Base-by-base conservation (phyloP, 2,329 filamentous ascomycete genomes). In the Aspergillus hortae region DNA sequence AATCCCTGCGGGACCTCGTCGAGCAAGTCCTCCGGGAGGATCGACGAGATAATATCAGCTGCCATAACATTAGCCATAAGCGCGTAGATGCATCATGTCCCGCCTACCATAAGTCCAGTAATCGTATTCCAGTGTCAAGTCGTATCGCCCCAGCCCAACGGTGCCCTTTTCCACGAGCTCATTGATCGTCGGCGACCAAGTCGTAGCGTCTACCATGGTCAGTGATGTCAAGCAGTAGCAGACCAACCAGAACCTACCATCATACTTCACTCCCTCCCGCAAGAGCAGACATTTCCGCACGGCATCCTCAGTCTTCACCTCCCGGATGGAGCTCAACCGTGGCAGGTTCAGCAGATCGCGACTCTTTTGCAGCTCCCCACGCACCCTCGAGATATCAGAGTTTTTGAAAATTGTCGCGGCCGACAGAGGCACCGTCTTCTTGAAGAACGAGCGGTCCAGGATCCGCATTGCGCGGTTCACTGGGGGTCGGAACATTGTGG, bases 1-100 rank as follows among this genome's bases (percentile, higher is more conserved):
- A 95, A 97, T 45, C 91, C 90, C 30, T 84, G 83, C 2, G 92
- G 92, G 30, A 94, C 85, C 57, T 95, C 91, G 38, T 87, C 85
- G 59, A 91, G 84, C 21, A 88, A 79, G 44, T 90, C 86, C 58
- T 91, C 85, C 0, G 92, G 92, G 1, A 99, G 78, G 50, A 96
- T 83, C 3, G 90, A 84, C 45, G 78, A 78, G 66, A 96, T 89
- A 36, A 99, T 88, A 61, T 97, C 92, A 55, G 87, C 87, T 89
- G 49, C 23, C 46, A 23, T 45, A 59, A 44, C 60, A 54, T 40
- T n/a, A 14, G 6, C 17, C 33, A 2, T 15, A 6, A 33, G 23
- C 19, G 7, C 6, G 21, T 35, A 44, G 48, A 42, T 27, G 7
- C 14, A 5, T 6, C 10, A 23, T 7, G 44, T 48, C 46, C 10